A percentile compares a stretch with the other conserved stretches of the same genome.
These are phyloP conservation scores for Penicillium cataractarum DNA, from an alignment of 495 filamentous ascomycete species.

Conservation along the genomic window DNA sequence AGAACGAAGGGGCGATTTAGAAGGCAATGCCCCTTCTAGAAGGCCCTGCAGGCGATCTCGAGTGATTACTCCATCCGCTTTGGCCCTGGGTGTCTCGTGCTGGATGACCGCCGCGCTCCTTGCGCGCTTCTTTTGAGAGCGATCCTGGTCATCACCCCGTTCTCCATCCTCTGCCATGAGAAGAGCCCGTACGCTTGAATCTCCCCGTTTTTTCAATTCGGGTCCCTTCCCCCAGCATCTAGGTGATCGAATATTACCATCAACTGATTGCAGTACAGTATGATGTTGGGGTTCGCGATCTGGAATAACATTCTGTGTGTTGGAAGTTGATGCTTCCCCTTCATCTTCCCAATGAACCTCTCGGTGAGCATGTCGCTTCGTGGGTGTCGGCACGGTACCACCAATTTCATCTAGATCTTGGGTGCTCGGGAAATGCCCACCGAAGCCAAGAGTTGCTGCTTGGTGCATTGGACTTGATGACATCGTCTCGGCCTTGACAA, in stretches of 20 bases:
- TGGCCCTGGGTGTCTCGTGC: background rate
- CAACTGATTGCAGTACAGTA: constrained; percentile 28
- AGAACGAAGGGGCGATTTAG: constrained; percentile 29
- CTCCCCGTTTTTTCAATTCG: constrained; percentile 17
- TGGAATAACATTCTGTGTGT: background rate
- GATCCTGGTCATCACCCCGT: constrained; percentile 10
- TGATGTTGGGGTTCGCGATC: constrained; percentile 3
- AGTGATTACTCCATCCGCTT: constrained; percentile 6
- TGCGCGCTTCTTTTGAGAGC: background rate
- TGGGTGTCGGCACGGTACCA: constrained; percentile 63
- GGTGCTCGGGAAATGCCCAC: constrained; percentile 43
- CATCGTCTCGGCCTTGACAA: constrained; percentile 38
- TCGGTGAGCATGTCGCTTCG: constrained; percentile 49
- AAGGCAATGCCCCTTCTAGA: constrained; percentile 38
- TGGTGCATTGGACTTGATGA: constrained; percentile 45
- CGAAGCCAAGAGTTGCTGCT: constrained; percentile 4
- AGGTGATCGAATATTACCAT: constrained; percentile 23
- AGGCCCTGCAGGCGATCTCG: constrained; percentile 39
- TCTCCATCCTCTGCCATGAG: constrained; percentile 50
- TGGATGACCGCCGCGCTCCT: background rate
- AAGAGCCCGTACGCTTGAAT: constrained; percentile 27
- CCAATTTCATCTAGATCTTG: constrained; percentile 77
- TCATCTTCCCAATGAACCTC: constrained; percentile 15
- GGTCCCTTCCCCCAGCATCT: background rate
- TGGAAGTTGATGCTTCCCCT: background rate